Conservation (phyloP, 2,329 filamentous ascomycete genomes). For the Aspergillus japonicus region DNA sequence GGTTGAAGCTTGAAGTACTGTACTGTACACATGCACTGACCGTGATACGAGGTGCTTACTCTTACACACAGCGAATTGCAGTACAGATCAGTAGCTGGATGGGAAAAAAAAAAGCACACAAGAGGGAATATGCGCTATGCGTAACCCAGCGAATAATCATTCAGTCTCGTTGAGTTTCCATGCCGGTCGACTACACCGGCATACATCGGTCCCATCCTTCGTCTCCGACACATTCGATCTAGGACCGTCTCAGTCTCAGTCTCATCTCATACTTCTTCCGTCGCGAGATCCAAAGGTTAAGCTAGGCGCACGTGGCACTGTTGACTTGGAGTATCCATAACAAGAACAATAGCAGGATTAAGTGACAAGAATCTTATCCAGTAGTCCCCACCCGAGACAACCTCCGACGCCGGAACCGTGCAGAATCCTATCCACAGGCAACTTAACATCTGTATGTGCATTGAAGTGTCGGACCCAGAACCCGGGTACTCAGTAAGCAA, state of each 20-base stretch:
- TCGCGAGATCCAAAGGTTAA: background rate
- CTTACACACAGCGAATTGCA: no score
- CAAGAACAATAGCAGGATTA: background rate
- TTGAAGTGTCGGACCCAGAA: background rate
- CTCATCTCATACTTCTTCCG: background rate
- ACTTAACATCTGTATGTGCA: background rate
- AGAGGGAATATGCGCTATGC: background rate
- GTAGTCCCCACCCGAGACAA: background rate
- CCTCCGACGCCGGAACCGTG: conserved; percentile 1
- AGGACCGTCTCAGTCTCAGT: background rate
- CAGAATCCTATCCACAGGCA: background rate
- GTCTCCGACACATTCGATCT: background rate
- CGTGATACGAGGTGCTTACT: no score
- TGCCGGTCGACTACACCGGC: background rate
- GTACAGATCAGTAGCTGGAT: no score
- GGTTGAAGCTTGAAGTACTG: no score
- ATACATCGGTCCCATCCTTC: background rate
- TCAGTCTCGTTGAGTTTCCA: background rate
- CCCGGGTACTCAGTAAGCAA: background rate
- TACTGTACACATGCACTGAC: no score
- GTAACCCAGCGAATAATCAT: background rate
- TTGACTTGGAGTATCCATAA: background rate
- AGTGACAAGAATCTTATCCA: background rate
- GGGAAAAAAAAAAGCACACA: no score
- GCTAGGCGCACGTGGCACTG: background rate